A percentile compares a stretch with the other conserved stretches of the same genome.
These are phyloP conservation scores for Tetrapyrgos nigripes DNA, from an alignment of 1,284 basidiomycete species.

Conservation along the genomic window DNA sequence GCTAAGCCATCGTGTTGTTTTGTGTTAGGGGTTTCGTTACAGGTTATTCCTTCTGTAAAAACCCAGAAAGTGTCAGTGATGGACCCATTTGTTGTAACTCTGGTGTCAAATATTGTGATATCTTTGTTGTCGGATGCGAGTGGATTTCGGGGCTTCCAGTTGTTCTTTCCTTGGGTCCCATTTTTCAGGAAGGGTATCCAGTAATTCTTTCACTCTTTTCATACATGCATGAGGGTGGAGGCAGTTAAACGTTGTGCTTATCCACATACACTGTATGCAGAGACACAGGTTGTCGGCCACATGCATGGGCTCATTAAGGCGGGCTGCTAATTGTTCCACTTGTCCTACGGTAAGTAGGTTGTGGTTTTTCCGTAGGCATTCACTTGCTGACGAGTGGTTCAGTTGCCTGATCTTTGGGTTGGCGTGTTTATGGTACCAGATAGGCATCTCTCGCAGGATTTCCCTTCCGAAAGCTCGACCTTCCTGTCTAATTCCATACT, in stretches of 20 bases:
- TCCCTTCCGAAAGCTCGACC: constrained; percentile 11
- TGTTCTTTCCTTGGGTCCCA: too few relatives aligned
- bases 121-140: constrained; percentile 5
- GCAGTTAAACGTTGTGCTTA: too few relatives aligned
- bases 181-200: too few relatives aligned
- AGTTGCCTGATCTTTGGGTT: neutral
- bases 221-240: too few relatives aligned
- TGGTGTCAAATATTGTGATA: constrained; percentile 12
- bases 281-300: neutral
- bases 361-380: constrained; percentile 25
- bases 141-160: neutral
- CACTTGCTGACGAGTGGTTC: neutral
- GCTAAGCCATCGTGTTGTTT: neutral
- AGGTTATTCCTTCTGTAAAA: constrained; percentile 18
- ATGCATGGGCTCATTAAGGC: constrained; percentile 1
- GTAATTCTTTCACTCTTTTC: too few relatives aligned
- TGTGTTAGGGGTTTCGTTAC: neutral
- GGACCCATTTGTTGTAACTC: constrained; percentile 11
- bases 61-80: too few relatives aligned
- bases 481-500: constrained; percentile 10
- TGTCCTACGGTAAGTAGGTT: constrained; percentile 19
- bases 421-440: constrained; percentile 16
- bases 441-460: constrained; percentile 8
- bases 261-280: too few relatives aligned
- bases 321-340: constrained; percentile 7